phyloP scores from a whole-genome alignment of 768 basidiomycete species.

The Trametes coccinea region DNA sequence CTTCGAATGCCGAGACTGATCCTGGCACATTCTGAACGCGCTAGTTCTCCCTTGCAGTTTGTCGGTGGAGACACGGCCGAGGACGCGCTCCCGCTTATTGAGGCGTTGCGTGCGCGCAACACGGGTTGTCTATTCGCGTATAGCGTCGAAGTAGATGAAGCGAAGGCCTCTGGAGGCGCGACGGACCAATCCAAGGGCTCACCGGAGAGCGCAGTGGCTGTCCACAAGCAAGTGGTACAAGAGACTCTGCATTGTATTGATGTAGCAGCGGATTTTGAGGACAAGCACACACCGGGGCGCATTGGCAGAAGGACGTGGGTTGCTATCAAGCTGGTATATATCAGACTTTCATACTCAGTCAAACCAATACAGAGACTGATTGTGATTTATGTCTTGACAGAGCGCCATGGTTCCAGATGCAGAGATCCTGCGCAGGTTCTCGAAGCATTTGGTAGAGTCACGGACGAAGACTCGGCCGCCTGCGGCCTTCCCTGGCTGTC shows the following conservation, averaged over 20 bases:
- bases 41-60: conserved; percentile 49
- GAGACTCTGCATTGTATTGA: conserved; percentile 81
- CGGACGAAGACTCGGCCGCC: conserved; percentile 36
- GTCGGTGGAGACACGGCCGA: conserved; percentile 85
- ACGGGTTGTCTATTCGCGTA: conserved; percentile 81
- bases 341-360: background rate
- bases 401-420: conserved; percentile 71
- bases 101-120: conserved; percentile 59
- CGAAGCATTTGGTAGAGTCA: conserved; percentile 52
- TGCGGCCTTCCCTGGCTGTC: conserved; percentile 71
- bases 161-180: conserved; percentile 41
- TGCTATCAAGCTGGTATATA: conserved; percentile 76
- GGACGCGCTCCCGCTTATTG: conserved; percentile 65
- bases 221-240: conserved; percentile 63
- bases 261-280: conserved; percentile 81
- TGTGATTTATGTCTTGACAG: conserved; percentile 33
- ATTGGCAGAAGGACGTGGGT: conserved; percentile 71
- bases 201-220: conserved; percentile 32
- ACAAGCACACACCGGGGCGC: conserved; percentile 29
- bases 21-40: no score
- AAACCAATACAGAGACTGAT: background rate
- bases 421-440: conserved; percentile 59
- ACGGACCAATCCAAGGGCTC: conserved; percentile 21
- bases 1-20: background rate
- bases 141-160: conserved; percentile 80